These are phyloP conservation scores for Tricholoma sp. DNA, from an alignment of 768 basidiomycete species.

Conservation along the genomic window DNA sequence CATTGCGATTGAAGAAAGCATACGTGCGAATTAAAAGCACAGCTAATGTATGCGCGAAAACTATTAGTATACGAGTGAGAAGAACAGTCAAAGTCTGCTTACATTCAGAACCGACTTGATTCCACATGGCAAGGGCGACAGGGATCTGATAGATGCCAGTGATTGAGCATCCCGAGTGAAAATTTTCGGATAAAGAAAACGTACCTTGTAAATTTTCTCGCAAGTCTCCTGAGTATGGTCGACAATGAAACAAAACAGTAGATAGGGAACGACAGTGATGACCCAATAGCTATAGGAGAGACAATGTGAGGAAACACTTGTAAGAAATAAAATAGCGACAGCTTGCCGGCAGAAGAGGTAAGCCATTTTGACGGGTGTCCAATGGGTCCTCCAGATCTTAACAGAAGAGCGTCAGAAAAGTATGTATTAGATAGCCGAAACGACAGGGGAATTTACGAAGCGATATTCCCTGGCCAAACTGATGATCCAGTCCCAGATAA, in stretches of 20 bases:
- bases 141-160: conserved; percentile 47
- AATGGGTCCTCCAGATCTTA: conserved; percentile 78
- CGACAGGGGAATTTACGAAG: conserved; percentile 45
- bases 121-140: conserved; percentile 82
- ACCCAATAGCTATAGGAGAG: conserved; percentile 65
- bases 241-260: conserved; percentile 70
- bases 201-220: conserved; percentile 64
- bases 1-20: conserved; percentile 80
- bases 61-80: conserved; percentile 1
- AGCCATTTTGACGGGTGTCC: conserved; percentile 80
- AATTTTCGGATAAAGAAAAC: background rate
- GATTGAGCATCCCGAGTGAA: background rate
- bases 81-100: conserved; percentile 15
- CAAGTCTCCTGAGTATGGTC: conserved; percentile 64
- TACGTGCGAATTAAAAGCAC: conserved; percentile 82
- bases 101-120: conserved; percentile 82
- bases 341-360: conserved; percentile 81
- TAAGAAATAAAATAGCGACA: conserved; percentile 7
- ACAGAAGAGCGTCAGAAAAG: conserved; percentile 13
- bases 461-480: conserved; percentile 73
- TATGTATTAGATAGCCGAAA: conserved; percentile 14
- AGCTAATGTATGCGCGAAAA: conserved; percentile 34
- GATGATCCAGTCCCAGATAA: conserved; percentile 83
- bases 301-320: conserved; percentile 7
- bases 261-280: conserved; percentile 71